Evolutionary conservation across 148 eudicot species (phyloP).

Genomic region (Spergularia bocconei): DNA sequence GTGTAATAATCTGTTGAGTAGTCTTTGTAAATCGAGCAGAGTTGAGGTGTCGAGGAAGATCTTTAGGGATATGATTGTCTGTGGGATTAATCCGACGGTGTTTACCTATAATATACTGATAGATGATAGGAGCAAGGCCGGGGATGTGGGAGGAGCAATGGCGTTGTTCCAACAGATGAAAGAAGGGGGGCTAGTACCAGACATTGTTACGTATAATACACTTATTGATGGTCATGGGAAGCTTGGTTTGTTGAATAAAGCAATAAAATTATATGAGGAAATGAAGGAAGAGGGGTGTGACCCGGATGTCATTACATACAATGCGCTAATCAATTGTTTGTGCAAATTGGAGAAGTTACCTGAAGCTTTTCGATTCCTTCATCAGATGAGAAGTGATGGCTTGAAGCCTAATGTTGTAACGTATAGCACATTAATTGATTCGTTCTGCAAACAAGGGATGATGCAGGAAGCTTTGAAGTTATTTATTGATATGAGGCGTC

Average conservation of each 20-base stretch:
- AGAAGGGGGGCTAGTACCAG: constrained; percentile 53
- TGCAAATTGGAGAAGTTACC: constrained; percentile 71
- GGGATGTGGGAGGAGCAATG: constrained; percentile 55
- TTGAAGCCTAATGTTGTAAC: constrained; percentile 84
- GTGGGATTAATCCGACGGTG: constrained; percentile 63
- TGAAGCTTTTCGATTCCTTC: constrained; percentile 63
- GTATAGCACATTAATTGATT: constrained; percentile 92
- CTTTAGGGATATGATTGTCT: constrained; percentile 59
- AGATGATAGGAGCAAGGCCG: constrained; percentile 69
- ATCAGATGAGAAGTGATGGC: constrained; percentile 59
- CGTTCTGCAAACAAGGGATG: constrained; percentile 93
- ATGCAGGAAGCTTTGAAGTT: constrained; percentile 73
- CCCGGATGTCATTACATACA: constrained; percentile 84
- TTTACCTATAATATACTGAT: constrained; percentile 89
- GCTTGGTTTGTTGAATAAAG: constrained; percentile 58
- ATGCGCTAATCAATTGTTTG: constrained; percentile 76
- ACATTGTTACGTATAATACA: constrained; percentile 85
- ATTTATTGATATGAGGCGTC: constrained; percentile 84
- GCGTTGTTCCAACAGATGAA: constrained; percentile 64
- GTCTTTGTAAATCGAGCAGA: constrained; percentile 48
- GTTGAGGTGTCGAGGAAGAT: constrained; percentile 42
- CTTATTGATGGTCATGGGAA: constrained; percentile 88
- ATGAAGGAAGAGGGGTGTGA: constrained; percentile 61
- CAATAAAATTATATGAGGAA: constrained; percentile 49
- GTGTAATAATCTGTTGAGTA: constrained; percentile 68